Evolutionary conservation across 768 basidiomycete genomes (phyloP).

Genomic region (Tephrocybe sp.): DNA sequence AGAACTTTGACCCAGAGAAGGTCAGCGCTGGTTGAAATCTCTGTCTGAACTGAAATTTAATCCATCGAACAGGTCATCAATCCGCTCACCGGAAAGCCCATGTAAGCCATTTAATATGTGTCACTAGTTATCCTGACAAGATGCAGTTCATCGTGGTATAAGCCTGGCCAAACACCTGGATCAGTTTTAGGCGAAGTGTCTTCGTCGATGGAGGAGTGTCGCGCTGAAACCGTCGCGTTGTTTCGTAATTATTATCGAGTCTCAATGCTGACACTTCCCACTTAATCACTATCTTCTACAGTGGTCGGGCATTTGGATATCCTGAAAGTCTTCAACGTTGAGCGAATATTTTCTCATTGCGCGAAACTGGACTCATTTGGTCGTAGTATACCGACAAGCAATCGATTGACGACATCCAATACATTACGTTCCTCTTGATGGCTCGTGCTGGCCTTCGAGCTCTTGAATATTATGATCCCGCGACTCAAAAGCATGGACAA

Average conservation of each 20-base stretch:
- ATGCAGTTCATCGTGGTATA: conserved; percentile 79
- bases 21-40: conserved; percentile 24
- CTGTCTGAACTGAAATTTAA: neutral
- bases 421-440: conserved; percentile 82
- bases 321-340: conserved; percentile 76
- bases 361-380: conserved; percentile 2
- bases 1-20: conserved; percentile 80
- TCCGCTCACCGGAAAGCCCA: conserved; percentile 74
- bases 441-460: conserved; percentile 80
- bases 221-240: conserved; percentile 86
- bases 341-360: conserved; percentile 19
- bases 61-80: conserved; percentile 59
- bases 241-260: conserved; percentile 53
- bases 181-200: conserved; percentile 85
- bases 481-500: conserved; percentile 80
- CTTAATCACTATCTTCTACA: conserved; percentile 22
- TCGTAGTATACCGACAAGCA: conserved; percentile 63
- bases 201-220: conserved; percentile 90
- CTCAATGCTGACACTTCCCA: neutral
- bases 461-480: conserved; percentile 82
- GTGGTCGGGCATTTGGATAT: conserved; percentile 78
- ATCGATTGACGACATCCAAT: conserved; percentile 77
- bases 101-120: conserved; percentile 41
- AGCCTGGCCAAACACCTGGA: conserved; percentile 80
- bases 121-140: neutral